Conservation (phyloP, 495 filamentous ascomycete species). For the Oidiodendron maius region DNA sequence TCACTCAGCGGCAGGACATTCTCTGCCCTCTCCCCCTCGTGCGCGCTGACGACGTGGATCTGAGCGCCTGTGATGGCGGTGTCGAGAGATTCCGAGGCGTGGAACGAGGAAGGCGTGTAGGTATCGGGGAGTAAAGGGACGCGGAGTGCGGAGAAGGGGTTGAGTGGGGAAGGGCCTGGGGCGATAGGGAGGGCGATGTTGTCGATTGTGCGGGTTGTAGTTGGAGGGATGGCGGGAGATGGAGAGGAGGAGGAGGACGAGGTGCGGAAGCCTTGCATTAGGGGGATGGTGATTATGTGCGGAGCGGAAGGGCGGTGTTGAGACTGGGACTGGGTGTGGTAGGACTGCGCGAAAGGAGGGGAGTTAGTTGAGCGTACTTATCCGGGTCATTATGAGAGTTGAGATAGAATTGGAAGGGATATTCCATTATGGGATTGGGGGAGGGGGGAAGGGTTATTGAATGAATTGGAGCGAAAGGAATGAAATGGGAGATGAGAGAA, state of each 20-base stretch:
- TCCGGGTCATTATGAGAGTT: too few species aligned
- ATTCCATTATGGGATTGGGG: too few species aligned
- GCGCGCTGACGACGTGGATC: conserved; percentile 19
- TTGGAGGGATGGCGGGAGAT: conserved; percentile 15
- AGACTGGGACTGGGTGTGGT: too few species aligned
- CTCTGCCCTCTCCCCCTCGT: conserved; percentile 17
- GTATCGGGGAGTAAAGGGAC: conserved; percentile 26
- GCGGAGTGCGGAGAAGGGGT: conserved; percentile 23
- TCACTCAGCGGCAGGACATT: conserved; percentile 17
- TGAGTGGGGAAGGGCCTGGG: conserved; percentile 9
- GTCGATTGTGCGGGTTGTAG: conserved; percentile 23
- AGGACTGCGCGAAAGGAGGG: too few species aligned
- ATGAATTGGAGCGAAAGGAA: too few species aligned
- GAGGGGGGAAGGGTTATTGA: too few species aligned
- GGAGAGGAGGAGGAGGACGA: conserved; percentile 18
- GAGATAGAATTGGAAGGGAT: too few species aligned
- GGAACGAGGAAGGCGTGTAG: conserved; percentile 18
- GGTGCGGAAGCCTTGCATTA: conserved; percentile 24
- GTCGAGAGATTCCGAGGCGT: conserved; percentile 17
- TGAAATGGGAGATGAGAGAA: too few species aligned
- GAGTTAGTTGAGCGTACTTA: too few species aligned
- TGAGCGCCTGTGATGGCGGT: conserved; percentile 14
- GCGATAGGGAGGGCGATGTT: conserved; percentile 20
- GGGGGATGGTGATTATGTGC: conserved; percentile 9
- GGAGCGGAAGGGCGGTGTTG: conserved; percentile 9